Evolutionary conservation across 1,284 basidiomycete genomes (phyloP).

Genomic region (Hymenochaete sp.): DNA sequence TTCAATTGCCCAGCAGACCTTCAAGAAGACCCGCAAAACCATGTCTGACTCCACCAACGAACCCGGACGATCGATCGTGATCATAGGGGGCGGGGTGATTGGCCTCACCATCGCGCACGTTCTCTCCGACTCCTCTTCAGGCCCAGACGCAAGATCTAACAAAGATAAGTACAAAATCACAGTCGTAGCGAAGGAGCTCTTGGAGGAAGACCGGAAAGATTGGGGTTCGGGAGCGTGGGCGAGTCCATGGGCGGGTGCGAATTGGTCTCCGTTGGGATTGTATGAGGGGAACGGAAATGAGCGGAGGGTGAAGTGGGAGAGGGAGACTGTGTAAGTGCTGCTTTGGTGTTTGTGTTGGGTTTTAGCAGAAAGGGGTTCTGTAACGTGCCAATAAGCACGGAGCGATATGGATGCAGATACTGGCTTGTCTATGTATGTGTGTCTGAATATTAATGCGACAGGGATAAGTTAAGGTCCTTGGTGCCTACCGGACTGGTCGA

Average conservation of each 20-base stretch:
- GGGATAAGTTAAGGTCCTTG: conserved; percentile 41
- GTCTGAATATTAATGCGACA: conserved; percentile 24
- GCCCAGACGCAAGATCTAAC: not conserved
- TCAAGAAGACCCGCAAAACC: too few species aligned
- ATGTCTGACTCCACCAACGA: conserved; percentile 9
- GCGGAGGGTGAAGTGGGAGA: conserved; percentile 34
- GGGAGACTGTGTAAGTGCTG: conserved; percentile 35
- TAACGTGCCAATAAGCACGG: too few species aligned
- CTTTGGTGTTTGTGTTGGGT: not conserved
- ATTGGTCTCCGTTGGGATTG: conserved; percentile 52
- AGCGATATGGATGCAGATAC: too few species aligned
- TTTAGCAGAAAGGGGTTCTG: not conserved
- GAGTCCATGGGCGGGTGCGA: conserved; percentile 66
- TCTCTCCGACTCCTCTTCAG: conserved; percentile 20
- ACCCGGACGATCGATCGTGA: conserved; percentile 26
- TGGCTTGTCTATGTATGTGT: too few species aligned
- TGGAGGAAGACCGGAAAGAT: conserved; percentile 48
- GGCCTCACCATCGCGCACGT: conserved; percentile 38
- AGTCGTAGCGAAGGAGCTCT: conserved; percentile 58
- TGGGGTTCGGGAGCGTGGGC: conserved; percentile 51
- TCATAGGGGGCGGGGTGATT: conserved; percentile 48
- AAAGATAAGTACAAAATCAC: conserved; percentile 38
- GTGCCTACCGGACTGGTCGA: conserved; percentile 39
- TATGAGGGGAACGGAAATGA: conserved; percentile 29
- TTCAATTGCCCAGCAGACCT: too few species aligned